Percentiles rank a stretch among this genome's conserved stretches.
Conservation (phyloP, 192 early-diverging fungal species). For the Backusella sp. region DNA sequence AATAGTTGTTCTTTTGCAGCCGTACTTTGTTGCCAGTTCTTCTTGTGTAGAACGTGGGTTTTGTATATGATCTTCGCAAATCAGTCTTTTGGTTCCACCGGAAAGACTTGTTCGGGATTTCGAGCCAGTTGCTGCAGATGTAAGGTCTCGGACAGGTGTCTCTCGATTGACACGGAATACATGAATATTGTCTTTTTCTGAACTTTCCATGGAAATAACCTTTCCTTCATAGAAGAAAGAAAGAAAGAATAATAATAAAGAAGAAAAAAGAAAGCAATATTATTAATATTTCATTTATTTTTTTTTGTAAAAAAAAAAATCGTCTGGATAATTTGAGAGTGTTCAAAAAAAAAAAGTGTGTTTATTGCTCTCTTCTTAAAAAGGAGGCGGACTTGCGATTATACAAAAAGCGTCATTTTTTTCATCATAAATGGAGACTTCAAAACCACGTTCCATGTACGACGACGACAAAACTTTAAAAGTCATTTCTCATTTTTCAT, state of each 20-base stretch:
- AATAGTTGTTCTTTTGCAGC: constrained; percentile 21
- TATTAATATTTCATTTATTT: not conserved
- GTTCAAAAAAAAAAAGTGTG: not conserved
- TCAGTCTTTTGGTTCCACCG: constrained; percentile 13
- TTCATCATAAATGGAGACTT: not conserved
- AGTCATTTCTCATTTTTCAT: too few relatives aligned
- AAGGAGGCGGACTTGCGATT: not conserved
- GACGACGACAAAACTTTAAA: not conserved
- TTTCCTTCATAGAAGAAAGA: not conserved
- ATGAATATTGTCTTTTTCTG: constrained; percentile 11
- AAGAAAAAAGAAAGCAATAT: not conserved
- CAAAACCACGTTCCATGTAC: not conserved
- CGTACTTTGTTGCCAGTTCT: constrained; percentile 19
- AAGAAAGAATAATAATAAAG: not conserved
- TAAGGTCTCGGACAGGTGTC: not conserved
- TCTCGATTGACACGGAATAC: constrained; percentile 18
- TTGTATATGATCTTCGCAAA: constrained; percentile 18
- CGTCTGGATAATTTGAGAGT: not conserved
- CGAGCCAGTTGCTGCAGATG: not conserved
- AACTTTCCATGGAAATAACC: not conserved
- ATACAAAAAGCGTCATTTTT: not conserved
- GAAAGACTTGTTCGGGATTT: constrained; percentile 22
- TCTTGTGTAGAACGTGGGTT: constrained; percentile 18
- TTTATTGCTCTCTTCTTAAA: not conserved
- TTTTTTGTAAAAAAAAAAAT: not conserved